Percentiles rank a stretch among this genome's conserved stretches.
Conservation (phyloP, 208 protist genomes). For the Phytomonas francai region DNA sequence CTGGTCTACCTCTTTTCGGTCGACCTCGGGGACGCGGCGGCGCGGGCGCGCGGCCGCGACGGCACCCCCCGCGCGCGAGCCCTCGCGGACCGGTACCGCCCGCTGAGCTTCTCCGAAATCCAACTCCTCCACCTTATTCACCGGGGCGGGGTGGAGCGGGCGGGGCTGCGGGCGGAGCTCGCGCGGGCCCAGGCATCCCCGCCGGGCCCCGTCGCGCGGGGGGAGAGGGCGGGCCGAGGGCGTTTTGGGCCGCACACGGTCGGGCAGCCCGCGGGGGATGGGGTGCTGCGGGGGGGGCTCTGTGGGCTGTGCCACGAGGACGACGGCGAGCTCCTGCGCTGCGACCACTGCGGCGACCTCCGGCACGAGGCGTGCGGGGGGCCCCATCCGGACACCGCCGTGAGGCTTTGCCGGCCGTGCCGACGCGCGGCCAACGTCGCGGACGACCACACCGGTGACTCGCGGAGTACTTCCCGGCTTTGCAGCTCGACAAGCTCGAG, state of each 20-base stretch:
- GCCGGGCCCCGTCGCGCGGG: too few relatives aligned
- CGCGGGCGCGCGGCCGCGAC: too few relatives aligned
- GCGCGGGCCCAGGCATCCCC: too few relatives aligned
- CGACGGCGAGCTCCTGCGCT: conserved; percentile 53
- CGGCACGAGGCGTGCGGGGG: conserved; percentile 76
- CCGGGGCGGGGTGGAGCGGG: too few relatives aligned
- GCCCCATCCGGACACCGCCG: conserved; percentile 25
- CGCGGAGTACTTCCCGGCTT: conserved; percentile 30
- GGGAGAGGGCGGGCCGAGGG: too few relatives aligned
- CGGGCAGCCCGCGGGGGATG: not conserved
- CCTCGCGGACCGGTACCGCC: not conserved
- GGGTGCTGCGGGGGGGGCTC: not conserved
- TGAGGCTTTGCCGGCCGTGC: conserved; percentile 25
- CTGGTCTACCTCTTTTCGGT: too few relatives aligned
- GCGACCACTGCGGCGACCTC: conserved; percentile 39
- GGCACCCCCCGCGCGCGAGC: too few relatives aligned
- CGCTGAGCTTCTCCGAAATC: not conserved
- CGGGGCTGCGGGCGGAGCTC: too few relatives aligned
- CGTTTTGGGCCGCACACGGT: too few relatives aligned
- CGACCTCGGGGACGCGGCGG: too few relatives aligned
- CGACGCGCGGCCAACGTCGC: conserved; percentile 10
- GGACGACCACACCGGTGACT: conserved; percentile 1
- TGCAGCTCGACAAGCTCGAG: conserved; percentile 63
- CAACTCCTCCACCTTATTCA: not conserved
- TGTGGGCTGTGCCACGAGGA: conserved; percentile 25